phyloP scores from a whole-genome alignment of 495 filamentous ascomycete genomes.

The Aspergillus biplanus region DNA sequence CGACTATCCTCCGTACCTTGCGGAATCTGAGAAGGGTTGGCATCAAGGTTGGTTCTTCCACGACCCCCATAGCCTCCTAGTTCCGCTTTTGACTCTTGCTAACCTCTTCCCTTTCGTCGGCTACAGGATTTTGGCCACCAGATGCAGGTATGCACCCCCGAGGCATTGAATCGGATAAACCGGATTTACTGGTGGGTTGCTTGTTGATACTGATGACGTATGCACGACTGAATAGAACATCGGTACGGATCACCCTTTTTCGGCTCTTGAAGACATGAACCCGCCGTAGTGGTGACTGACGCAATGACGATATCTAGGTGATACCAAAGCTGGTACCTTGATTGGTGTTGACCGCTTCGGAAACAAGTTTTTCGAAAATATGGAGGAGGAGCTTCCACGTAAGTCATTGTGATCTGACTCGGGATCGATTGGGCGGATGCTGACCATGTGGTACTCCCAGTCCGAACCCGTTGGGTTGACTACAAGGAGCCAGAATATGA shows the following conservation, averaged over 20 bases:
- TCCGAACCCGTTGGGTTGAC: conserved; percentile 97
- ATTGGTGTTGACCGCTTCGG: conserved; percentile 87
- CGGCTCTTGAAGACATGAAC: background rate
- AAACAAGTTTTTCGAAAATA: conserved; percentile 98
- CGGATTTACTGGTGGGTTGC: conserved; percentile 1
- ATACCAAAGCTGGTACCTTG: conserved; percentile 92
- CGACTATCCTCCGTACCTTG: conserved; percentile 84
- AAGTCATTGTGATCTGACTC: conserved; percentile 34
- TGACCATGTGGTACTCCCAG: conserved; percentile 45
- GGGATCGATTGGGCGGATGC: background rate
- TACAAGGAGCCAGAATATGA: conserved; percentile 88
- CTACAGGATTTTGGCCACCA: conserved; percentile 84
- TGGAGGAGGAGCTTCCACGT: conserved; percentile 90
- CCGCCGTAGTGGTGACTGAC: conserved; percentile 31
- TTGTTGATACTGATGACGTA: conserved; percentile 30
- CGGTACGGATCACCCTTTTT: conserved; percentile 48
- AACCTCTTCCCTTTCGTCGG: conserved; percentile 28
- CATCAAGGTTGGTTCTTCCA: conserved; percentile 64
- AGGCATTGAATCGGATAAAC: conserved; percentile 20
- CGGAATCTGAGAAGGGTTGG: conserved; percentile 86
- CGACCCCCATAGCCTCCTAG: background rate
- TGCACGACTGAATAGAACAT: conserved; percentile 59
- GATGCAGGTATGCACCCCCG: conserved; percentile 71
- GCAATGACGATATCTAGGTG: conserved; percentile 60
- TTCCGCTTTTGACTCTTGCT: conserved; percentile 25